A percentile compares a stretch with the other conserved stretches of the same genome.
These are phyloP conservation scores for Coemansia sp. DNA, from an alignment of 192 early-diverging fungal species.

Conservation along the genomic window DNA sequence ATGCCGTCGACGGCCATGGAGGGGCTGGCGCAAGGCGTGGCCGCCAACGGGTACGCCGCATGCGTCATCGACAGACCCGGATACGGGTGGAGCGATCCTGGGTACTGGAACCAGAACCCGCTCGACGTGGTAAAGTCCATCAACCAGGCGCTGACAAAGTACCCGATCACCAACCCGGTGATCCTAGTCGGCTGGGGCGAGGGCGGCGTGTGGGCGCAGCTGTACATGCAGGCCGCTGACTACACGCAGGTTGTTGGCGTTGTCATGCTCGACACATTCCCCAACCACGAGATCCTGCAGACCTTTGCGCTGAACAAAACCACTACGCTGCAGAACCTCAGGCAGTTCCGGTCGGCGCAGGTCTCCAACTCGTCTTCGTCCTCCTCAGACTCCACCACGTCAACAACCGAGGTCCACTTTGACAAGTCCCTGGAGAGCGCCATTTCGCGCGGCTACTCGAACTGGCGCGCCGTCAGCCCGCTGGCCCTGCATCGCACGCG, in stretches of 20 bases:
- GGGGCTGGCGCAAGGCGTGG: constrained; percentile 45
- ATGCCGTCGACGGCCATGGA: constrained; percentile 54
- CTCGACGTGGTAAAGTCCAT: constrained; percentile 53
- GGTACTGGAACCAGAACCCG: constrained; percentile 53
- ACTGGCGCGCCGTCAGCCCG: constrained; percentile 51
- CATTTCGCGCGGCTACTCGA: constrained; percentile 29
- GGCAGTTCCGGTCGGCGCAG: constrained; percentile 32
- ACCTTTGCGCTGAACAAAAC: constrained; percentile 55
- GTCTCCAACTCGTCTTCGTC: constrained; percentile 1
- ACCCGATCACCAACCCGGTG: constrained; percentile 44
- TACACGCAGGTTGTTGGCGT: constrained; percentile 47
- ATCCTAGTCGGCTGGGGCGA: constrained; percentile 56
- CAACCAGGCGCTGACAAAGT: constrained; percentile 48
- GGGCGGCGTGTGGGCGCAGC: constrained; percentile 57
- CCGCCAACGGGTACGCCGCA: constrained; percentile 38
- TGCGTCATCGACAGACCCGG: constrained; percentile 56
- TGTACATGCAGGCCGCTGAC: constrained; percentile 53
- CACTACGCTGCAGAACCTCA: constrained; percentile 49
- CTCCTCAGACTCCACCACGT: background rate
- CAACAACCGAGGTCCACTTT: constrained; percentile 26
- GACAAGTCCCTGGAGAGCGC: constrained; percentile 21
- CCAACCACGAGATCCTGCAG: constrained; percentile 53
- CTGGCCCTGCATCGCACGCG: constrained; percentile 49
- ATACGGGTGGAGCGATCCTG: constrained; percentile 58
- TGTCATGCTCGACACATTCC: constrained; percentile 51